phyloP scores from a whole-genome alignment of 352 stramenopile species.

The Phytophthora ohioensis region DNA sequence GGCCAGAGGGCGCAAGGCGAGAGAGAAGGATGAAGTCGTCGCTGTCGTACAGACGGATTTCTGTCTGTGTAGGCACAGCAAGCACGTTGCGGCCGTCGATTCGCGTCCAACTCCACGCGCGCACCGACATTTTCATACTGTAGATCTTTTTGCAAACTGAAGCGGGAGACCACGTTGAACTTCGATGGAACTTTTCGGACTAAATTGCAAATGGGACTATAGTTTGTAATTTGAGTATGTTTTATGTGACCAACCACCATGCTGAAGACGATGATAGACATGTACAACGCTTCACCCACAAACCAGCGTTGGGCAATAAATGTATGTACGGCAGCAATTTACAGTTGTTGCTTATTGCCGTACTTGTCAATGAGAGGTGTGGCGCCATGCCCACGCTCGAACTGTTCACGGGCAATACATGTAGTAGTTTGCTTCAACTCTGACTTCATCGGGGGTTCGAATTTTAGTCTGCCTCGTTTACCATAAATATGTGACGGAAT shows the following conservation, averaged over 20 bases:
- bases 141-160: slow-evolving; percentile 21
- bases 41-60: slow-evolving; percentile 85
- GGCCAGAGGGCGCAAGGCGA: slow-evolving; percentile 64
- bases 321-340: not conserved
- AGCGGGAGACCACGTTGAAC: slow-evolving; percentile 13
- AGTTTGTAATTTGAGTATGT: slow-evolving; percentile 12
- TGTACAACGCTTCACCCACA: not conserved
- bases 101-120: slow-evolving; percentile 82
- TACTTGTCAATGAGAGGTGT: not conserved
- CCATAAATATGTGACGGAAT: not conserved
- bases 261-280: not conserved
- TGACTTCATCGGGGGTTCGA: slow-evolving; percentile 9
- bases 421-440: not conserved
- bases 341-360: not conserved
- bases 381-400: not conserved
- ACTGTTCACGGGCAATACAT: not conserved
- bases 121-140: slow-evolving; percentile 30
- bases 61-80: slow-evolving; percentile 68
- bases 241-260: slow-evolving; percentile 6
- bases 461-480: slow-evolving; percentile 23
- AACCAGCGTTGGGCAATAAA: not conserved
- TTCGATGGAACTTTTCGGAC: slow-evolving; percentile 7
- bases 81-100: slow-evolving; percentile 87
- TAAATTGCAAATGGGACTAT: slow-evolving; percentile 17
- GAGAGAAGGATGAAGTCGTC: slow-evolving; percentile 86